Conservation (phyloP, 2,329 filamentous ascomycete genomes). For the Pestalotiopsis sp. region DNA sequence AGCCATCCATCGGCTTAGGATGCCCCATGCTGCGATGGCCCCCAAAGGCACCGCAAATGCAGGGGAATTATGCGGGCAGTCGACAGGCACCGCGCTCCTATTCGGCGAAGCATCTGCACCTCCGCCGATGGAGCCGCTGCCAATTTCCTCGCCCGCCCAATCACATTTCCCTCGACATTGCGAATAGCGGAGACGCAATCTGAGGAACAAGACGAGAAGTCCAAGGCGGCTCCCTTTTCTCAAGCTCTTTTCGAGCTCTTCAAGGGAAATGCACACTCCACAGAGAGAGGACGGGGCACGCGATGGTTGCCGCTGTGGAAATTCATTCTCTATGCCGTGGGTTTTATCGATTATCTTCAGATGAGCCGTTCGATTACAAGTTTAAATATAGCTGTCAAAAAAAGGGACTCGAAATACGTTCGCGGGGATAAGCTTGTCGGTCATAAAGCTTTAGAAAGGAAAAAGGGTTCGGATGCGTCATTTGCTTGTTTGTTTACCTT, state of each 20-base stretch:
- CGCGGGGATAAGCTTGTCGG: not conserved
- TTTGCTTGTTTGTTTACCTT: too few relatives aligned
- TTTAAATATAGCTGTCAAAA: not conserved
- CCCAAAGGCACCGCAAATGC: not conserved
- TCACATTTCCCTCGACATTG: not conserved
- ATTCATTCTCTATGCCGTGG: not conserved
- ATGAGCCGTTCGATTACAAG: not conserved
- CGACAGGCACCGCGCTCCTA: conserved; percentile 25
- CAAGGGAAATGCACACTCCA: not conserved
- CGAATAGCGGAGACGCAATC: conserved; percentile 10
- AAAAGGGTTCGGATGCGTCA: too few relatives aligned
- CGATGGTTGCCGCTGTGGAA: not conserved
- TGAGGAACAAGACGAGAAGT: not conserved
- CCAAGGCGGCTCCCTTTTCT: not conserved
- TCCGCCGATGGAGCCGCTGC: conserved; percentile 11
- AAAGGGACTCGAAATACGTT: not conserved
- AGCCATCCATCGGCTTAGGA: conserved; percentile 20
- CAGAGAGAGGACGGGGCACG: not conserved
- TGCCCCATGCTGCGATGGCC: not conserved
- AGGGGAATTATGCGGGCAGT: not conserved
- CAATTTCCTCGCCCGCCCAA: conserved; percentile 10
- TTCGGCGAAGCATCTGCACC: conserved; percentile 20
- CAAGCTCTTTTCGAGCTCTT: not conserved
- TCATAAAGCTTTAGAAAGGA: not conserved
- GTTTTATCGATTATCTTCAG: not conserved